Conservation (phyloP, 225 moss, liverwort and hornwort species). For the Anthoceros angustus region DNA sequence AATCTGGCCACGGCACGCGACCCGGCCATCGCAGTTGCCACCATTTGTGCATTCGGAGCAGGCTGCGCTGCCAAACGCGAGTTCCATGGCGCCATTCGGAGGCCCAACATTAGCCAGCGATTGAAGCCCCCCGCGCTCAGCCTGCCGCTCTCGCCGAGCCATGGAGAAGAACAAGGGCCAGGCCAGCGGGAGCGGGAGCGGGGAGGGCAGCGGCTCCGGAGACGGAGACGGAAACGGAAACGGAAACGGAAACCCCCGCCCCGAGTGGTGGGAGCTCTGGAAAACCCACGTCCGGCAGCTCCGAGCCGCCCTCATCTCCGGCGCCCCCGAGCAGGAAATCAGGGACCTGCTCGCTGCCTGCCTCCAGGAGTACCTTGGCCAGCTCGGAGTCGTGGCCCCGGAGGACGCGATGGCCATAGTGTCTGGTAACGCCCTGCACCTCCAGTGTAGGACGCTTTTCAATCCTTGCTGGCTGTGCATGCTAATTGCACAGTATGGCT, state of each 20-base stretch:
- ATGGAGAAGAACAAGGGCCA: no score
- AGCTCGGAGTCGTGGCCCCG: conserved; percentile 10
- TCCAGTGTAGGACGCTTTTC: background rate
- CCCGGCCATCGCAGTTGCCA: no score
- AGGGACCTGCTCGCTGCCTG: conserved; percentile 38
- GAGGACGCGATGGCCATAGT: background rate
- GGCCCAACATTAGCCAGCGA: no score
- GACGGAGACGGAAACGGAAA: background rate
- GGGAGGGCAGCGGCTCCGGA: background rate
- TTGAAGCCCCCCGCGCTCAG: no score
- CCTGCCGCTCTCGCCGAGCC: no score
- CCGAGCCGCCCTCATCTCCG: conserved; percentile 24
- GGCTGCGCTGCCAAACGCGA: no score
- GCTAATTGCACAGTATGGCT: background rate
- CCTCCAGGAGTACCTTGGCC: conserved; percentile 35
- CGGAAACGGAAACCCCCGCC: background rate
- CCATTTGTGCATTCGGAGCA: no score
- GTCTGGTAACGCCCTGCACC: background rate
- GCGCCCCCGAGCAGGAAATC: conserved; percentile 26
- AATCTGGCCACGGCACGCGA: no score
- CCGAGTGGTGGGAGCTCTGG: conserved; percentile 42
- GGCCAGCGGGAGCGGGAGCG: background rate
- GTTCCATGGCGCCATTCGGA: no score
- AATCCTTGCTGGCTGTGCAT: background rate
- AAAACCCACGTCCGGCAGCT: conserved; percentile 33